These are phyloP conservation scores for Moniliella sp. DNA, from an alignment of 1,284 basidiomycete genomes.

Conservation along the genomic window DNA sequence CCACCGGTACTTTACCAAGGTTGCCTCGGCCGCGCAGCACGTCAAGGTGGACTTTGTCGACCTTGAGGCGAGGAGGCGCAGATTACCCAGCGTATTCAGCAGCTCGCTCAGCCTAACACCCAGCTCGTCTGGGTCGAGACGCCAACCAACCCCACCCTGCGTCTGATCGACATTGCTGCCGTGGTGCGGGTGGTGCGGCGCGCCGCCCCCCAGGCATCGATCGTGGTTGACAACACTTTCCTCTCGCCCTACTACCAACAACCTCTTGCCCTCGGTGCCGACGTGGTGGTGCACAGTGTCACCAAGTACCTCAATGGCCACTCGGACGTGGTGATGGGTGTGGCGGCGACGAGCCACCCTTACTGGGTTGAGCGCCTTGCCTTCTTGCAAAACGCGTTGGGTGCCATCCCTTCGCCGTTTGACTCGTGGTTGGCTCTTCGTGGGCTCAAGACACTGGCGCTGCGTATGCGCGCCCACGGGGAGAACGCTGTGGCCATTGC, in stretches of 20 bases:
- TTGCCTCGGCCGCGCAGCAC: slow-evolving; percentile 51
- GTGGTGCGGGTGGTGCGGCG: slow-evolving; percentile 44
- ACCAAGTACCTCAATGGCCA: slow-evolving; percentile 81
- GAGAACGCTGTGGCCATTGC: slow-evolving; percentile 60
- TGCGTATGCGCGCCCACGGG: slow-evolving; percentile 58
- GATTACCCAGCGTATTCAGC: slow-evolving; percentile 45
- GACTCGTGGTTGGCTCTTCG: slow-evolving; percentile 80
- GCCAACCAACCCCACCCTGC: slow-evolving; percentile 80
- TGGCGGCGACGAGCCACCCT: slow-evolving; percentile 16
- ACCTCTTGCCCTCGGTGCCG: slow-evolving; percentile 62
- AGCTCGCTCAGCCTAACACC: slow-evolving; percentile 50
- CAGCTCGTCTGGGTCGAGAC: slow-evolving; percentile 94
- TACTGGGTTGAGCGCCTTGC: slow-evolving; percentile 32
- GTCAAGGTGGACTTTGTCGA: slow-evolving; percentile 66
- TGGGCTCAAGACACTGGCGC: slow-evolving; percentile 56
- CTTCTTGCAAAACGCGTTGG: slow-evolving; percentile 79
- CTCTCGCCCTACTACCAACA: slow-evolving; percentile 75
- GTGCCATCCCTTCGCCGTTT: slow-evolving; percentile 64
- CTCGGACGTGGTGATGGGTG: slow-evolving; percentile 43
- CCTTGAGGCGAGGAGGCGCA: slow-evolving; percentile 35
- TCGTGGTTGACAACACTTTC: slow-evolving; percentile 35
- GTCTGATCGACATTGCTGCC: slow-evolving; percentile 54
- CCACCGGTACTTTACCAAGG: slow-evolving; percentile 49
- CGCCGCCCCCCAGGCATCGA: slow-evolving; percentile 39
- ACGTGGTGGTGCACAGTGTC: slow-evolving; percentile 49